Base-by-base conservation (phyloP, 1,139 yeast species). In the Zygosaccharomyces pseudobailii region DNA sequence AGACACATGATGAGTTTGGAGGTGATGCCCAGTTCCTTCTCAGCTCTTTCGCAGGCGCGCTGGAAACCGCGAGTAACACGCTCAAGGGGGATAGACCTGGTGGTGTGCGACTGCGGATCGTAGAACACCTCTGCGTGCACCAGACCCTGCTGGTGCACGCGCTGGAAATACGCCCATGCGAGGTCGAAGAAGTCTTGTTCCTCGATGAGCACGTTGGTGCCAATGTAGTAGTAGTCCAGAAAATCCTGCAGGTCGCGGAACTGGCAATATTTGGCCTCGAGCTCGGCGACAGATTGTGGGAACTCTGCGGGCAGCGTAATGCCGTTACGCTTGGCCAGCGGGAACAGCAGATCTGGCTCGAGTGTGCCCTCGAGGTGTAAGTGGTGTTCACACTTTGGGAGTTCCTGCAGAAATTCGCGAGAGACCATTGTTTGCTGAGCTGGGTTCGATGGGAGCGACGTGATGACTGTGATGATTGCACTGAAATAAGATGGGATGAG, bases 301-400 rank as follows among this genome's bases (percentile, higher is more conserved):
- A 82, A 84, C 27, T 66, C 68, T 1, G 63, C 73, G 20, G 95
- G 94, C 35, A 86, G 69, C 8, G 62, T 49, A 47, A 84, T 73
- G 38, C 63, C 62, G 61, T 82, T 79, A 58, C 76, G 73, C 66
- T 84, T 74, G 1, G 92, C 88, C 47, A 86, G 70, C 49, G 79
- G 76, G 67, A 84, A 83, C 49, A 86, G 69, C 33, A 85, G 71
- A 38, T 76, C 76, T 9, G 94, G 94, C 55, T 83, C 87, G 48
- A 86, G 67, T 30, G 94, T 85, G 32, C 95, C 95, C 70, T 85
- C 94, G 45, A 85, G 66, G 65, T 85, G 94, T 47, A 85, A 78
- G 60, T 85, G 94, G 61, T 85, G 92, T 65, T 85, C 94, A 71
- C 92, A 85, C 65, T 85, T 85, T 47, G 94, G 92, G 40, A 85